A percentile compares a stretch with the other conserved stretches of the same genome.
Evolutionary conservation across 352 stramenopile species (phyloP).

Genomic region (Thraustochytrium sp.): DNA sequence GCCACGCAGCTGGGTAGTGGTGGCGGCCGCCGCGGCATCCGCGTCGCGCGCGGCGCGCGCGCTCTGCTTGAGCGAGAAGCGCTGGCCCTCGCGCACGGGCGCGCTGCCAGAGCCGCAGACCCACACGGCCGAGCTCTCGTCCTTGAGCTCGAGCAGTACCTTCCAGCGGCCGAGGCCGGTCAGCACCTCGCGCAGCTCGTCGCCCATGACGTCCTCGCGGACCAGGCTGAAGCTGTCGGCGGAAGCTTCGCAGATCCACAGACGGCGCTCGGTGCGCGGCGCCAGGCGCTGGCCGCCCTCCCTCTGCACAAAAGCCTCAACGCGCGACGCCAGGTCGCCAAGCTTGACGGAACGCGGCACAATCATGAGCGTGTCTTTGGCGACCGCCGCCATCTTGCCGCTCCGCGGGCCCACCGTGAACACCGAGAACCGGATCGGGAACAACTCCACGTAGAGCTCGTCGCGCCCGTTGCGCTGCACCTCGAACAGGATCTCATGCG

Average conservation of each 20-base stretch:
- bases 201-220: not conserved
- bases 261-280: not conserved
- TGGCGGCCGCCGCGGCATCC: not conserved
- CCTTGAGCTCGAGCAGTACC: not conserved
- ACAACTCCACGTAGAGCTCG: not conserved
- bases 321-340: not conserved
- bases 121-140: not conserved
- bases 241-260: not conserved
- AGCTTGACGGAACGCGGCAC: not conserved
- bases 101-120: not conserved
- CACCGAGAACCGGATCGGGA: not conserved
- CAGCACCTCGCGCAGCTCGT: not conserved
- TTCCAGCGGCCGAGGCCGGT: slow-evolving; percentile 3
- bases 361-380: not conserved
- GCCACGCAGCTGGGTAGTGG: not conserved
- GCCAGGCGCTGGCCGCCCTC: not conserved
- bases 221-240: not conserved
- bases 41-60: not conserved
- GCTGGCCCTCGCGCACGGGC: not conserved
- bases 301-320: not conserved
- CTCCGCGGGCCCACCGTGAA: not conserved
- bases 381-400: not conserved
- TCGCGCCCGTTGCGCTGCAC: not conserved
- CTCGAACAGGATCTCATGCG: not conserved
- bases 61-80: not conserved